These are phyloP conservation scores for Amorphotheca resinae DNA, from an alignment of 495 filamentous ascomycete species.

Conservation along the genomic window DNA sequence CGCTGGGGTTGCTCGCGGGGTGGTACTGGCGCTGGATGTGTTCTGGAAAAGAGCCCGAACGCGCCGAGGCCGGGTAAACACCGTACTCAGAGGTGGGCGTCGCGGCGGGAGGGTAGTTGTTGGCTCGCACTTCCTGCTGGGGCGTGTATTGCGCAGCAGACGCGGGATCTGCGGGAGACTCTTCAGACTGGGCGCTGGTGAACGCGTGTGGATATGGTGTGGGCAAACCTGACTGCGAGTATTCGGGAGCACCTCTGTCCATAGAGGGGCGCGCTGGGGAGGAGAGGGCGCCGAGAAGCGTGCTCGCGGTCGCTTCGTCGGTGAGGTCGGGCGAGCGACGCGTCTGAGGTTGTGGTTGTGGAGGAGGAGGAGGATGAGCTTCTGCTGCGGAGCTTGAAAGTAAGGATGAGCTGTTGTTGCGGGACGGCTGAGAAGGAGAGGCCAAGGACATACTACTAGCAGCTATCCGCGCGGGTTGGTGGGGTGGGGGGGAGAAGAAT, in stretches of 20 bases:
- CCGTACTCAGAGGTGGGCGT: constrained; percentile 85
- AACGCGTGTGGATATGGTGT: constrained; percentile 62
- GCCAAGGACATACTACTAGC: constrained; percentile 35
- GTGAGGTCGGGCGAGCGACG: constrained; percentile 9
- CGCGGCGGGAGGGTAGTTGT: constrained; percentile 52
- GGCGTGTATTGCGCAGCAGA: constrained; percentile 66
- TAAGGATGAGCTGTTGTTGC: constrained; percentile 23
- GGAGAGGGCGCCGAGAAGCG: constrained; percentile 25
- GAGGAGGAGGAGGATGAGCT: constrained; percentile 5
- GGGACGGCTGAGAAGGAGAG: constrained; percentile 24
- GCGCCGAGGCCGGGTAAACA: constrained; percentile 63
- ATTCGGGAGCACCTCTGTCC: constrained; percentile 85
- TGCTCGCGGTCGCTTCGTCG: constrained; percentile 24
- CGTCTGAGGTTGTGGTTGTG: background rate
- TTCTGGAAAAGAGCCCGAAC: constrained; percentile 69
- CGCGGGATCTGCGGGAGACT: constrained; percentile 69
- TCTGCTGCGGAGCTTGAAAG: constrained; percentile 23
- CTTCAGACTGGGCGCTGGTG: constrained; percentile 67
- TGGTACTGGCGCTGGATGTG: constrained; percentile 61
- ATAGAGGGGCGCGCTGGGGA: constrained; percentile 44
- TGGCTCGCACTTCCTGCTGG: constrained; percentile 64
- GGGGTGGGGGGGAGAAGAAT: too few relatives aligned
- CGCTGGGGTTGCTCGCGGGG: constrained; percentile 57
- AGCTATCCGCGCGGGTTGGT: too few relatives aligned
- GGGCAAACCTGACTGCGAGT: constrained; percentile 97